These are phyloP conservation scores for Aspergillus taichungensis DNA, from an alignment of 495 filamentous ascomycete species.

Conservation along the genomic window DNA sequence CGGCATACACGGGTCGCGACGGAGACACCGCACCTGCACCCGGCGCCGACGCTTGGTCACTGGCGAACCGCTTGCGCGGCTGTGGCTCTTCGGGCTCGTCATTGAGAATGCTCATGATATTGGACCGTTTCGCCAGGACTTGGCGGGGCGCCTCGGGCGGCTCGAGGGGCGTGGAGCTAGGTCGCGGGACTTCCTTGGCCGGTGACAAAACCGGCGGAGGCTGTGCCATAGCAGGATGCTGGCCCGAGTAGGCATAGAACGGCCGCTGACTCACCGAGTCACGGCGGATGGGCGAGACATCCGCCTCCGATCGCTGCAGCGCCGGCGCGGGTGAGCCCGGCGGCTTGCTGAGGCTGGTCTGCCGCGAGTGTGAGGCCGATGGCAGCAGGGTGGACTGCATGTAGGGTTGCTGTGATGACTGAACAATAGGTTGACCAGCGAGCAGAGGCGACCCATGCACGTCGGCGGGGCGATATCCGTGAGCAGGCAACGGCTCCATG, in stretches of 20 bases:
- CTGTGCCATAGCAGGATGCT: constrained; percentile 20
- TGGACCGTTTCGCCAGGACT: constrained; percentile 48
- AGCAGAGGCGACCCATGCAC: constrained; percentile 18
- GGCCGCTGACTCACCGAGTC: constrained; percentile 29
- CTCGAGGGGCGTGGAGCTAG: constrained; percentile 29
- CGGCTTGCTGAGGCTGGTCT: constrained; percentile 28
- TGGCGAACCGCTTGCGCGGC: constrained; percentile 42
- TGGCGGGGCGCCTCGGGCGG: constrained; percentile 36
- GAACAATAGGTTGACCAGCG: constrained; percentile 3
- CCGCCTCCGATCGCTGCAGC: constrained; percentile 25
- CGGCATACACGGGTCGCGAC: constrained; percentile 17
- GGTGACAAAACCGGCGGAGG: constrained; percentile 32
- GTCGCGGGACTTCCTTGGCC: constrained; percentile 30
- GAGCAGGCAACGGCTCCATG: constrained; percentile 28
- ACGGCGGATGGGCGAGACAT: constrained; percentile 30
- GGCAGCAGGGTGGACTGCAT: constrained; percentile 23
- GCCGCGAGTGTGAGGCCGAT: constrained; percentile 30
- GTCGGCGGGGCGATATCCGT: constrained; percentile 16
- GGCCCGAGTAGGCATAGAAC: constrained; percentile 20
- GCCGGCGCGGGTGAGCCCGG: constrained; percentile 30
- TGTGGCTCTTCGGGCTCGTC: constrained; percentile 49
- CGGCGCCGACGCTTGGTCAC: constrained; percentile 22
- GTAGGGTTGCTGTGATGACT: constrained; percentile 16
- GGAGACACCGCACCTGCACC: constrained; percentile 15
- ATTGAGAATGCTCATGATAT: constrained; percentile 51